Percentiles rank a stretch among this genome's conserved stretches.
phyloP scores from a whole-genome alignment of 805 yeast species.

The Wickerhamiella kurtzmanii region DNA sequence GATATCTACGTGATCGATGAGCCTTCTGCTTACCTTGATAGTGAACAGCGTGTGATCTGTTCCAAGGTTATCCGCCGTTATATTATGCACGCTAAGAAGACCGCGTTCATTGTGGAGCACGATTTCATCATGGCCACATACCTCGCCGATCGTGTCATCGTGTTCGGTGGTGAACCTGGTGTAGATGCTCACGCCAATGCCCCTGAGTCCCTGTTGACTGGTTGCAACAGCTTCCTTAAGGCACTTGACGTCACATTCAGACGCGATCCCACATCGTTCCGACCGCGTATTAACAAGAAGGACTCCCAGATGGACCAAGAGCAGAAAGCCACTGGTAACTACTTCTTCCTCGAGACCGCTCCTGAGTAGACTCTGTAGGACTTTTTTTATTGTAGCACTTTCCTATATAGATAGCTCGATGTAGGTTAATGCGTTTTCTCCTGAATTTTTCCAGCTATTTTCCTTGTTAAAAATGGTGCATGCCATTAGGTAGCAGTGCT shows the following conservation, averaged over 20 bases:
- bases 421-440: too few species aligned
- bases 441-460: too few species aligned
- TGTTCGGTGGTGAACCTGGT: slow-evolving; percentile 92
- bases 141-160: slow-evolving; percentile 96
- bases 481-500: too few species aligned
- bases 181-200: slow-evolving; percentile 68
- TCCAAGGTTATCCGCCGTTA: slow-evolving; percentile 96
- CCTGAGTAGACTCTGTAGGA: slow-evolving; percentile 22
- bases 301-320: slow-evolving; percentile 99
- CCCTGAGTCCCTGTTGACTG: slow-evolving; percentile 89
- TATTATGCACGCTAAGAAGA: slow-evolving; percentile 89
- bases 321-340: slow-evolving; percentile 85
- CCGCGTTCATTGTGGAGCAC: slow-evolving; percentile 99
- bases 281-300: slow-evolving; percentile 96
- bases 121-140: slow-evolving; percentile 99
- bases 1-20: slow-evolving; percentile 96
- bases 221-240: slow-evolving; percentile 94
- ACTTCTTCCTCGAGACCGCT: slow-evolving; percentile 76
- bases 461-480: too few species aligned
- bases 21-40: slow-evolving; percentile 97
- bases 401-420: neutral
- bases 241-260: slow-evolving; percentile 95
- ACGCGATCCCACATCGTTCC: slow-evolving; percentile 95
- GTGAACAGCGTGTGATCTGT: slow-evolving; percentile 98
- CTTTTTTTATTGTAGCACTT: neutral